Conservation (phyloP, 306 rosid species). For the Trifolium pratense region DNA sequence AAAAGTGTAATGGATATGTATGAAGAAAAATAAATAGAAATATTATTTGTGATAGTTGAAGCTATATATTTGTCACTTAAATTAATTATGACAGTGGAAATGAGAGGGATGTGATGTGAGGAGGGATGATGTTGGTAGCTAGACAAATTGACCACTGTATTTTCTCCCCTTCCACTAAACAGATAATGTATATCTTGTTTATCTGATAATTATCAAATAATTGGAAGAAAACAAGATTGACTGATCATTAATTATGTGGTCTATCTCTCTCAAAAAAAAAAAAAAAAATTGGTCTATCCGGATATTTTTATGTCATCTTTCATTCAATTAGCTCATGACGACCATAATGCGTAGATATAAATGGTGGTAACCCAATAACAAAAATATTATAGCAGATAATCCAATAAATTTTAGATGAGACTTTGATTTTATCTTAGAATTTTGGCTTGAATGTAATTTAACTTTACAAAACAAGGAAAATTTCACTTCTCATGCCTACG, state of each 20-base stretch:
- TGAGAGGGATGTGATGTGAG: constrained; percentile 40
- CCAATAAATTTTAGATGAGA: too few relatives aligned
- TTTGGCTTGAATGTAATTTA: too few relatives aligned
- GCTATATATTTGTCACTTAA: constrained; percentile 17
- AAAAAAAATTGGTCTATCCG: neutral
- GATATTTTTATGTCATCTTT: too few relatives aligned
- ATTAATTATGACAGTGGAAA: constrained; percentile 40
- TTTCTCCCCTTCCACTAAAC: neutral
- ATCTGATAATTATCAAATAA: neutral
- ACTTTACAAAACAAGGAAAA: too few relatives aligned
- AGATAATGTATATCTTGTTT: constrained; percentile 42
- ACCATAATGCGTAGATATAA: too few relatives aligned
- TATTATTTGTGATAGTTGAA: neutral
- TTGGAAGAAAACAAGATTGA: neutral
- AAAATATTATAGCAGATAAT: too few relatives aligned
- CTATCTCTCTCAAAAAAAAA: too few relatives aligned
- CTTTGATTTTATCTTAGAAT: too few relatives aligned
- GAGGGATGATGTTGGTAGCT: constrained; percentile 45
- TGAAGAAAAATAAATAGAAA: neutral
- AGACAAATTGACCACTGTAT: constrained; percentile 41
- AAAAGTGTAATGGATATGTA: constrained; percentile 39
- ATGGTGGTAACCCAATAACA: too few relatives aligned
- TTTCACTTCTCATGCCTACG: too few relatives aligned
- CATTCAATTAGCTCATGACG: too few relatives aligned
- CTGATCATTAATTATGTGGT: neutral